These are phyloP conservation scores for Gomphus bonarii DNA, from an alignment of 1,284 basidiomycete genomes.

Conservation along the genomic window DNA sequence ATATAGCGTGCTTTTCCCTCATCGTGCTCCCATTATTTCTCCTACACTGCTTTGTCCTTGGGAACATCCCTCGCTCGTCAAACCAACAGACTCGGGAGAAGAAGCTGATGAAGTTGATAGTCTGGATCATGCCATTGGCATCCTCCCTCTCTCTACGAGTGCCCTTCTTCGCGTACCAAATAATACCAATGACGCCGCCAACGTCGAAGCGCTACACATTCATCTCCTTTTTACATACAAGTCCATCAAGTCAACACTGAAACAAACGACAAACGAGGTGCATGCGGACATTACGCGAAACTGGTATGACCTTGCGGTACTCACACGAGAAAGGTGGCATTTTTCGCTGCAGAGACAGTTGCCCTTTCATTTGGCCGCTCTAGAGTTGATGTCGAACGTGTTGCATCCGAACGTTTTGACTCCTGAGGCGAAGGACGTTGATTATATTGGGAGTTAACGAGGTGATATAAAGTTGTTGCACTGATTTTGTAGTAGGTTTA, in stretches of 20 bases:
- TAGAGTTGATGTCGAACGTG: conserved; percentile 39
- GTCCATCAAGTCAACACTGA: conserved; percentile 29
- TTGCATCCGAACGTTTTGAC: background rate
- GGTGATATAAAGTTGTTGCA: background rate
- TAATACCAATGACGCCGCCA: background rate
- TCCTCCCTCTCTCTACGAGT: conserved; percentile 45
- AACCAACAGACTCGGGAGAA: conserved; percentile 20
- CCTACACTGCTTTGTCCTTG: conserved; percentile 23
- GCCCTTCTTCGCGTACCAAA: conserved; percentile 43
- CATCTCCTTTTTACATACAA: conserved; percentile 44
- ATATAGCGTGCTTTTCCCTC: conserved; percentile 35
- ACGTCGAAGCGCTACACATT: conserved; percentile 43
- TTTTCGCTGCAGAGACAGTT: conserved; percentile 26
- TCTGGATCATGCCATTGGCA: conserved; percentile 22
- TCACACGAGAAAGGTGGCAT: conserved; percentile 41
- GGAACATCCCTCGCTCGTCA: conserved; percentile 10
- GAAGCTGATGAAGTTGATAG: conserved; percentile 9
- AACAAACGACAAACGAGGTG: conserved; percentile 28
- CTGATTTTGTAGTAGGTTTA: background rate
- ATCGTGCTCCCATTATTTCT: conserved; percentile 28
- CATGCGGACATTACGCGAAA: conserved; percentile 52
- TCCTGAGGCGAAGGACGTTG: conserved; percentile 1
- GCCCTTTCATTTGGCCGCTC: conserved; percentile 59
- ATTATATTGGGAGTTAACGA: background rate
- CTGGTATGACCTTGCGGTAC: conserved; percentile 54